Base-by-base conservation (phyloP, 2,329 filamentous ascomycete species). In the Escovopsis sp. region DNA sequence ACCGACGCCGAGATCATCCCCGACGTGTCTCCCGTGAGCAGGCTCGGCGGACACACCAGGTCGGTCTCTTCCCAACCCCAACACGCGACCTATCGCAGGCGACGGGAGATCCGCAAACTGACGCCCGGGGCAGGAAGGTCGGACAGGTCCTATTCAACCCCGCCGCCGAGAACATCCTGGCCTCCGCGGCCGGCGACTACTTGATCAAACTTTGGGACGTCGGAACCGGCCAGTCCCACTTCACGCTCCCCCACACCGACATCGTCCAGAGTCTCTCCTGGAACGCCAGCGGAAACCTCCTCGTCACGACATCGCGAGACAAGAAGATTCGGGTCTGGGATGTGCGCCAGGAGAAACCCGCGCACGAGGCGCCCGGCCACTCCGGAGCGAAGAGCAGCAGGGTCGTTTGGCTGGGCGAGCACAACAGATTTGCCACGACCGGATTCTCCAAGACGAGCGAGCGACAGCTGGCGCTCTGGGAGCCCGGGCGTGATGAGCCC, bases 401-500 rank as follows among this genome's bases (percentile, higher is more conserved):
- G 58, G 82, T 83, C 27, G 88, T 94, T 12, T 98, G 91, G 91
- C 75, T 98, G 73, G 91, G 89, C 57, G 91, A 96, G 64, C 86
- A 93, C 57, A 93, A 96, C 66, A 80, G 89, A 50, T 81, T 98
- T 55, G 91, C 85, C 41, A 96, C 91, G 2, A 96, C 91, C 6
- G 91, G 91, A 49, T 98, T 98, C 72, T 95, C 88, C 39, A 84
- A 81, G 59, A 96, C 96, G 91, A 96, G 91, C 60, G 91, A 98
- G 66, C 80, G 91, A 41, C 91, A 98, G 62, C 73, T 98, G 51
- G 91, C 84, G 41, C 72, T 98, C 32, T 98, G 91, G 91, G 91
- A 98, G 67, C 79, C 87, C 38, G 84, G 88, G 52, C 81, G 77
- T 49, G 76, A 79, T 31, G 81, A 93, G 54, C 91, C 91, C 39